Base-by-base conservation (phyloP, 2,329 filamentous ascomycete species). In the Cytospora chrysosperma region DNA sequence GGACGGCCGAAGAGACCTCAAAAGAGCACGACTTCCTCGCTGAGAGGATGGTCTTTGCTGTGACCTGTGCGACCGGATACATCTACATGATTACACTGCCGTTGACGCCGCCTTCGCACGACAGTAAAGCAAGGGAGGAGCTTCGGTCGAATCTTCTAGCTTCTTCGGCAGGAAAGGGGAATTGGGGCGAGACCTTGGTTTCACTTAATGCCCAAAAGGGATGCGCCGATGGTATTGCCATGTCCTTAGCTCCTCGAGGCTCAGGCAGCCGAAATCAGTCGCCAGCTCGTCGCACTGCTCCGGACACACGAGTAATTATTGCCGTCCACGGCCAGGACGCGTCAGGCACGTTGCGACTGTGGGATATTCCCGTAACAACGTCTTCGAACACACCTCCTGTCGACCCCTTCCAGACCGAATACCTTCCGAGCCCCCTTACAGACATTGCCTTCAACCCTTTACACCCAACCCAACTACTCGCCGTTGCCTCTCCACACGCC, bases 151-250 rank as follows among this genome's bases (percentile, higher is more conserved):
- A 77, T 63, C 77, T 87, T 12, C 71, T 85, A 57, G 80, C 81
- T 9, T 82, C 80, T 24, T 81, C 79, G 65, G 82, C 82, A 40
- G 86, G 86, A 21, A 84, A 81, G 34, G 85, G 86, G 47, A 80
- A 79, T n/a, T 89, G 86, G 85, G 85, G 85, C 8, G 86, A 89
- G 73, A 81, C 80, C 0, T 73, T 89, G 27, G 77, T 82, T 1
- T 71, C 81, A 13, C 78, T 89, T 8, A 74, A 75, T 21, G 85
- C 86, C 1, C 84, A 86, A 70, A 75, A 77, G 53, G 82, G 78
- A 65, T 75, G 78, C 30, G 83, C 82, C 34, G 79, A 85, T 64
- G 84, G 83, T 6, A 70, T 88, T 13, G 82, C 86, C 2, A 81
- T 89, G 63, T 81, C 80, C 2, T 67, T 86, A 26, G 72, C 82